These are phyloP conservation scores for Amniculicola lignicola DNA, from an alignment of 495 filamentous ascomycete genomes.

Conservation along the genomic window DNA sequence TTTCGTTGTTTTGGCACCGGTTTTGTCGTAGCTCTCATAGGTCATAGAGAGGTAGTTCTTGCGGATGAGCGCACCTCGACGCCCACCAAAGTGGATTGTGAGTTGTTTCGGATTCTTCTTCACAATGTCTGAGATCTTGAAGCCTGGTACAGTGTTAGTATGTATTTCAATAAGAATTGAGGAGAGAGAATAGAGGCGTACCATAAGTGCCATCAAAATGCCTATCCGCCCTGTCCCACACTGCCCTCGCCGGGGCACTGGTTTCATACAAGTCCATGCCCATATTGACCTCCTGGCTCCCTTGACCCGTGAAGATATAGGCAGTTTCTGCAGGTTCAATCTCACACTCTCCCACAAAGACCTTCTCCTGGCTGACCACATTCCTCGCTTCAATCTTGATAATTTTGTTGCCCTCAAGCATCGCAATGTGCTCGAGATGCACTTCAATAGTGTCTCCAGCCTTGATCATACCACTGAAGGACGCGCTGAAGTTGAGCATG, in stretches of 20 bases:
- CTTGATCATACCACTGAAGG: slow-evolving; percentile 44
- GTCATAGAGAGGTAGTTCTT: slow-evolving; percentile 42
- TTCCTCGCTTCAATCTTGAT: slow-evolving; percentile 37
- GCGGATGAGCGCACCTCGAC: slow-evolving; percentile 39
- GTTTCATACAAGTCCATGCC: slow-evolving; percentile 45
- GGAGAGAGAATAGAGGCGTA: slow-evolving; percentile 15
- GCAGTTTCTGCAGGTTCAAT: slow-evolving; percentile 43
- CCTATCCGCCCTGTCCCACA: slow-evolving; percentile 47
- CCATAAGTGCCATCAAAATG: slow-evolving; percentile 43
- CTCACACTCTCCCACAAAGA: slow-evolving; percentile 42
- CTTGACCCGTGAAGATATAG: slow-evolving; percentile 49
- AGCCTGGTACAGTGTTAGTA: slow-evolving; percentile 34
- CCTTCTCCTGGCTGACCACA: slow-evolving; percentile 32
- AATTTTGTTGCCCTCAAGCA: slow-evolving; percentile 41
- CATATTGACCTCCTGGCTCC: slow-evolving; percentile 45
- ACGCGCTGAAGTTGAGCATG: slow-evolving; percentile 35
- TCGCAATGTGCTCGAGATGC: slow-evolving; percentile 39
- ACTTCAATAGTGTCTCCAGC: slow-evolving; percentile 41
- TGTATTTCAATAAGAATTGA: background rate
- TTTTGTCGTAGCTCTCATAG: slow-evolving; percentile 13
- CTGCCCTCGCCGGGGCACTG: slow-evolving; percentile 36
- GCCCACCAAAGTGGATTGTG: slow-evolving; percentile 46
- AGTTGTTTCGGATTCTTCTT: slow-evolving; percentile 44
- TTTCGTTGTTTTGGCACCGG: slow-evolving; percentile 11
- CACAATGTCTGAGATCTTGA: slow-evolving; percentile 44